Evolutionary conservation across 2,329 filamentous ascomycete species (phyloP).

Genomic region (Fusarium sp.): DNA sequence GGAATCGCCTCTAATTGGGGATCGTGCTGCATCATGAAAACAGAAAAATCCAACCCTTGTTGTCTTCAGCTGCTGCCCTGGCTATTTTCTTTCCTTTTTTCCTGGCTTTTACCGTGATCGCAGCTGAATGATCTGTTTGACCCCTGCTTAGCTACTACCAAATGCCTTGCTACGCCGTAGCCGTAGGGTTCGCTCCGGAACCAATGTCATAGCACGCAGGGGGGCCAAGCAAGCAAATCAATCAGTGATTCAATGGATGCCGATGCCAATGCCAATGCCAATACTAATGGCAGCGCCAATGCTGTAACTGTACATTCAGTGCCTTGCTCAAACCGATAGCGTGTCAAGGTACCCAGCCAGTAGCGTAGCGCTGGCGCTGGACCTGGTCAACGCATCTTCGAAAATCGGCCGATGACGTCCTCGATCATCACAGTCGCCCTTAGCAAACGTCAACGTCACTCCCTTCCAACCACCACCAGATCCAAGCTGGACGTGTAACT

Average conservation of each 20-base stretch:
- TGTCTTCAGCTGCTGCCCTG: conserved; percentile 35
- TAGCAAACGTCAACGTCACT: conserved; percentile 58
- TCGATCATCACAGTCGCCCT: conserved; percentile 49
- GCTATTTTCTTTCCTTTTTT: conserved; percentile 14
- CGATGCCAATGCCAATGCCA: conserved; percentile 10
- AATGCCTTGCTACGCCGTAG: conserved; percentile 35
- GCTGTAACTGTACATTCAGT: conserved; percentile 10
- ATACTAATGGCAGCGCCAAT: not conserved
- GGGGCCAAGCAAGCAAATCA: conserved; percentile 15
- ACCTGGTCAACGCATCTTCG: conserved; percentile 31
- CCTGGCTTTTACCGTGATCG: conserved; percentile 10
- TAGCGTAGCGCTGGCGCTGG: conserved; percentile 26
- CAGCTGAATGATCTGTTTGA: conserved; percentile 25
- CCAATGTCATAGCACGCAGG: conserved; percentile 26
- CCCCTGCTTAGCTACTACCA: conserved; percentile 30
- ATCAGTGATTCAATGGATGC: conserved; percentile 30
- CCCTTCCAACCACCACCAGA: conserved; percentile 34
- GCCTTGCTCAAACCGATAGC: conserved; percentile 26
- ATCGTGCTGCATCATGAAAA: conserved; percentile 15
- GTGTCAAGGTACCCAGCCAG: conserved; percentile 6
- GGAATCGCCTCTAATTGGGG: conserved; percentile 24
- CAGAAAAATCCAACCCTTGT: conserved; percentile 11
- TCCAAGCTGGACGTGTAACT: conserved; percentile 40
- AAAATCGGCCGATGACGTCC: conserved; percentile 54
- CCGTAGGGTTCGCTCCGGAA: conserved; percentile 40